Percentiles rank a stretch among this genome's conserved stretches.
Evolutionary conservation across 2,329 filamentous ascomycete genomes (phyloP).

Genomic region (Sporothrix mexicana): DNA sequence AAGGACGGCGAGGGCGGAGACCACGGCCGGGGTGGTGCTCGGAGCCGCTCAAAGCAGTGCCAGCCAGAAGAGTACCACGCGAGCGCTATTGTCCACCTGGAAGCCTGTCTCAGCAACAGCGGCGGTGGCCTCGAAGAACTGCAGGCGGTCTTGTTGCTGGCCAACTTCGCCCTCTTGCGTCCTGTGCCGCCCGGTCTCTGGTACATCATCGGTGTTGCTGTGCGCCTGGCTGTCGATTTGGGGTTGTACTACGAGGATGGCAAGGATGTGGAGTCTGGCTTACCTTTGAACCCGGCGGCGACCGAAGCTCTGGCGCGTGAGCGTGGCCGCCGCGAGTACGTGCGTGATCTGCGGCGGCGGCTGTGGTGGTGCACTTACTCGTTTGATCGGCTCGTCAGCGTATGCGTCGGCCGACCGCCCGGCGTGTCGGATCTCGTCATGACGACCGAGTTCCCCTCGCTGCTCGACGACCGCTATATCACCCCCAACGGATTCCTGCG

Average conservation of each 20-base stretch:
- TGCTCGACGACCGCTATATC: constrained; percentile 87
- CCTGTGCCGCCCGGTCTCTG: constrained; percentile 92
- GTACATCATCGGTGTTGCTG: constrained; percentile 96
- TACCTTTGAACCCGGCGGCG: constrained; percentile 53
- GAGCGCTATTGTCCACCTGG: constrained; percentile 88
- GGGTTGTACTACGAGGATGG: constrained; percentile 94
- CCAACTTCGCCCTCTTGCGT: constrained; percentile 87
- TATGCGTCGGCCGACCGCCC: constrained; percentile 90
- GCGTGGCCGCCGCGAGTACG: constrained; percentile 77
- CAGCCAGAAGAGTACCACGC: constrained; percentile 97
- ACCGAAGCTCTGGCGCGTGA: constrained; percentile 49
- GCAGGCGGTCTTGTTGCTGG: constrained; percentile 88
- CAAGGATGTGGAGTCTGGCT: constrained; percentile 64
- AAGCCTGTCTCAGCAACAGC: constrained; percentile 81
- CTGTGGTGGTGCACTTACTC: constrained; percentile 98
- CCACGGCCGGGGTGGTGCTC: constrained; percentile 37
- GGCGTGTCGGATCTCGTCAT: constrained; percentile 96
- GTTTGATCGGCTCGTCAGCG: constrained; percentile 91
- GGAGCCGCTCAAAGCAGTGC: constrained; percentile 53
- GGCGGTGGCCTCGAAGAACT: constrained; percentile 91
- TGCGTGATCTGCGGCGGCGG: constrained; percentile 81
- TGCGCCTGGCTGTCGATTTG: constrained; percentile 86
- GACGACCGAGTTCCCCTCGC: constrained; percentile 90
- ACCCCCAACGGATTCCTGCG: constrained; percentile 76
- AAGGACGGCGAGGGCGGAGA: constrained; percentile 16